Evolutionary conservation across 202 grass and related monocot species (phyloP), one percentile per base, ranked within the genome.

Genomic region (Saccharum hybrid): DNA sequence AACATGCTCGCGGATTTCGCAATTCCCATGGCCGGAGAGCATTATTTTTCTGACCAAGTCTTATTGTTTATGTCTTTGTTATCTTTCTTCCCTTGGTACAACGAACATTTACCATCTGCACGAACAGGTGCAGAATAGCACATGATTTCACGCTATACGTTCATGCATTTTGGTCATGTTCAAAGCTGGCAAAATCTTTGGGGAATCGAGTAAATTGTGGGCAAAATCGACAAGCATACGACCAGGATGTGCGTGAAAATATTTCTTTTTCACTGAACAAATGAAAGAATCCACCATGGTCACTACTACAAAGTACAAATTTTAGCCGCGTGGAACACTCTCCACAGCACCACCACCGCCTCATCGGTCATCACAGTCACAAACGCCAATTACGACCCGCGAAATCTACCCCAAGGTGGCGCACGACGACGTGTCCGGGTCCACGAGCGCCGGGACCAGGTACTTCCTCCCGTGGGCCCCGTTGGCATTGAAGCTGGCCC

Each of bases 401-500:
- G 13, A 21, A 79, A 42, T 60, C 91, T 97, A 98, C 61, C 84
- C 88, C 74, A 90, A 22, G 10, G 95, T 95, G 62, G 95, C 89
- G 83, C 95, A 98, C 0, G 90, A 74, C 43, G 92, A 93, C 15
- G 92, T 93, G 63, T 92, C 86, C 10, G 90, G 95, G 85, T 98
- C 92, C 28, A 98, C 94, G 66, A 98, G 76, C 0, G 90, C 95
- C 0, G 95, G 95, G 67, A 98, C 90, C 5, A 98, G 70, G 68
- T 90, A 98, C 46, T 87, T 98, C 95, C 90, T 86, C 23, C 87
- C 88, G 21, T 89, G 75, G 45, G 85, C 88, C 37, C 95, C 95
- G 41, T 98, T 82, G 0, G 90, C 90, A 76, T 98, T 98, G 85
- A 85, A 98, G 40, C 95, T 98, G 1, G 90, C 95, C 4, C 92